phyloP scores from a whole-genome alignment of 208 protist genomes.

The Trypanosoma caninum region DNA sequence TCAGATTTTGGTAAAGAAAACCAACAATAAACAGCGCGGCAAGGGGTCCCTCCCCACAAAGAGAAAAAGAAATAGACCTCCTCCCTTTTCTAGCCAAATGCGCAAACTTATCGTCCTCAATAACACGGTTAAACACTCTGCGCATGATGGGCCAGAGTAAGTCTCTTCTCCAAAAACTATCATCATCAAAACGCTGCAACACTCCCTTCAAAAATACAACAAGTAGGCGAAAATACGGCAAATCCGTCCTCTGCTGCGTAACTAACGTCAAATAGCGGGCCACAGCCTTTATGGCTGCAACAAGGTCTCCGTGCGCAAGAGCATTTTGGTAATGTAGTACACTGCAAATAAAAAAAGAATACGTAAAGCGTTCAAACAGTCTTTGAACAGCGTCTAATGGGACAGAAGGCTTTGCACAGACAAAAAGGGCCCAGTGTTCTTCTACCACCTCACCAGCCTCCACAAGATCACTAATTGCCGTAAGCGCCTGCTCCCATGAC shows the following conservation, averaged over 20 bases:
- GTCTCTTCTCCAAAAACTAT: constrained; percentile 8
- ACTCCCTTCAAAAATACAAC: constrained; percentile 12
- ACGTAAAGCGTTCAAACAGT: constrained; percentile 1
- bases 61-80: constrained; percentile 4
- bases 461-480: constrained; percentile 18
- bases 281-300: constrained; percentile 12
- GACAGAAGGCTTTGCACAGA: constrained; percentile 17
- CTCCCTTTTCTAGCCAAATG: constrained; percentile 19
- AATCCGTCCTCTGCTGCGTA: constrained; percentile 4
- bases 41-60: constrained; percentile 11
- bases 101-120: constrained; percentile 23
- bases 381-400: constrained; percentile 3
- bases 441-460: constrained; percentile 27
- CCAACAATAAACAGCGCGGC: constrained; percentile 31
- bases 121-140: constrained; percentile 25
- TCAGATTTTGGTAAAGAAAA: constrained; percentile 29
- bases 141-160: constrained; percentile 15
- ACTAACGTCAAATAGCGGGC: constrained; percentile 14
- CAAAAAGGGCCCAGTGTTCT: constrained; percentile 42
- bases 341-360: constrained; percentile 5
- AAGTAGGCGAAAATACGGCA: constrained; percentile 13
- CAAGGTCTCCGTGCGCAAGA: constrained; percentile 5
- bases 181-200: constrained; percentile 19
- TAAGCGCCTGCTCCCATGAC: constrained; percentile 23
- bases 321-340: constrained; percentile 6